Conservation (phyloP, 768 basidiomycete species). For the Obba rivulosa region DNA sequence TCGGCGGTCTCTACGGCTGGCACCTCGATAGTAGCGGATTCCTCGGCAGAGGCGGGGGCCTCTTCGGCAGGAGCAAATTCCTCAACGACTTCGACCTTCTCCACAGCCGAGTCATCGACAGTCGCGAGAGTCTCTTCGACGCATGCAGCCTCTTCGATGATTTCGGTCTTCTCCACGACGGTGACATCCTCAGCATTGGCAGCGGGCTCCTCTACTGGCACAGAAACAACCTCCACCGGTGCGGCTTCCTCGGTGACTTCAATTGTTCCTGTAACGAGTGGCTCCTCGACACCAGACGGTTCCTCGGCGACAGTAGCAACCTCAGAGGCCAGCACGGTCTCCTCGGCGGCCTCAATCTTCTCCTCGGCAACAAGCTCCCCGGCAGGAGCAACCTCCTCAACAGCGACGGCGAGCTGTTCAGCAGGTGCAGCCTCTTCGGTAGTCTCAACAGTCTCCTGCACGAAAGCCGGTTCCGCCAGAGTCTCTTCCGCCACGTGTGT, state of each 20-base stretch:
- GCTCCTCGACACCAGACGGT: not conserved
- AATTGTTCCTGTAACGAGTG: not conserved
- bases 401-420: not conserved
- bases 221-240: not conserved
- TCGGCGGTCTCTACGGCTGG: not conserved
- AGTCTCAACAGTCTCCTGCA: not conserved
- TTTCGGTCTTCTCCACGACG: not conserved
- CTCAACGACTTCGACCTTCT: not conserved
- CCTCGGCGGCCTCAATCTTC: not conserved
- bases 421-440: not conserved
- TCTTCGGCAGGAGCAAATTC: not conserved
- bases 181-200: not conserved
- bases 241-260: not conserved
- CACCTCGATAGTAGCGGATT: not conserved
- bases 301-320: not conserved
- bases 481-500: not conserved
- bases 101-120: not conserved
- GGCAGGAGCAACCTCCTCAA: not conserved
- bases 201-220: not conserved
- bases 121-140: conserved; percentile 1
- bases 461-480: not conserved
- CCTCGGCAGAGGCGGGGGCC: not conserved
- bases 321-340: not conserved
- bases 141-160: not conserved
- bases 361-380: not conserved